These are phyloP conservation scores for Diplodia mutila DNA, from an alignment of 2,329 filamentous ascomycete species.

Conservation along the genomic window DNA sequence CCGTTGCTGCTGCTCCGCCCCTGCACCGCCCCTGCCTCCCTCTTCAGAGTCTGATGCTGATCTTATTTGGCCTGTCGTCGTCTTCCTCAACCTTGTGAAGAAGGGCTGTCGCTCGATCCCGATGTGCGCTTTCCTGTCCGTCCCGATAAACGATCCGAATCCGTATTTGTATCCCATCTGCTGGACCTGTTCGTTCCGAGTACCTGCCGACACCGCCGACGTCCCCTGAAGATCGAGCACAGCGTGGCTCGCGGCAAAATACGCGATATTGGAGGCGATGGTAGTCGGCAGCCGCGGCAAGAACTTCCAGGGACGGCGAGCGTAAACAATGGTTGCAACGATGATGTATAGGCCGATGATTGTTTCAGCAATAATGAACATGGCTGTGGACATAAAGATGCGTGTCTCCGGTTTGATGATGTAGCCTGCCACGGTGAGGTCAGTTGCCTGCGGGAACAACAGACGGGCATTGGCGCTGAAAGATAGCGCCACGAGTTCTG, in stretches of 20 bases:
- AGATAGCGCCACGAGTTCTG: conserved; percentile 48
- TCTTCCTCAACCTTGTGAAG: conserved; percentile 38
- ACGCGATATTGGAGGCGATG: conserved; percentile 53
- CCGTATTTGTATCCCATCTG: conserved; percentile 42
- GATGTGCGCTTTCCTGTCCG: conserved; percentile 50
- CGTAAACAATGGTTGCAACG: conserved; percentile 51
- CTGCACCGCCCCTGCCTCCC: not conserved
- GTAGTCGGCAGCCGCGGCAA: conserved; percentile 58
- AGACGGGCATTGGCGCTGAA: conserved; percentile 48
- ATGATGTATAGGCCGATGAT: conserved; percentile 53
- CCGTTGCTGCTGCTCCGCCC: not conserved
- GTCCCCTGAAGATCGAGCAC: conserved; percentile 42
- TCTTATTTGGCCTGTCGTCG: not conserved
- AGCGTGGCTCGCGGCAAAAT: conserved; percentile 53
- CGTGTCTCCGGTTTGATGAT: conserved; percentile 40
- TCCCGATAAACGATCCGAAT: conserved; percentile 56
- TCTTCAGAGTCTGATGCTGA: not conserved
- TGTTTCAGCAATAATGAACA: conserved; percentile 51
- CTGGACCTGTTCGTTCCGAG: conserved; percentile 30
- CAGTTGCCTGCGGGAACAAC: conserved; percentile 40
- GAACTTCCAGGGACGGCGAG: conserved; percentile 45
- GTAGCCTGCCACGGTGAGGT: not conserved
- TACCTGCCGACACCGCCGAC: conserved; percentile 30
- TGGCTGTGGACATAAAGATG: conserved; percentile 54
- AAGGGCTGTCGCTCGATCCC: conserved; percentile 58